These are phyloP conservation scores for Elongisporangium prolatum DNA, from an alignment of 352 stramenopile genomes.

Conservation along the genomic window DNA sequence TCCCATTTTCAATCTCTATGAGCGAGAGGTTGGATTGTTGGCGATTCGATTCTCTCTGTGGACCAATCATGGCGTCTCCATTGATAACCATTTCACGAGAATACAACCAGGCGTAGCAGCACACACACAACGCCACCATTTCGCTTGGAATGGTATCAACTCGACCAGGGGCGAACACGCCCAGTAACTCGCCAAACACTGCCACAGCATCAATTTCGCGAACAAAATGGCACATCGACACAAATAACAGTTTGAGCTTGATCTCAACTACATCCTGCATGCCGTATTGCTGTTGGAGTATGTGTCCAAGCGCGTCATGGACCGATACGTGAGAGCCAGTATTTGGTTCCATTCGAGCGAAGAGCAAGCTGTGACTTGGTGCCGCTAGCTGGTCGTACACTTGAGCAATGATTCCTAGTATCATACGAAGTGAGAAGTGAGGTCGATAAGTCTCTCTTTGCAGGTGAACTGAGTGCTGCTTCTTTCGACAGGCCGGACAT, in stretches of 20 bases:
- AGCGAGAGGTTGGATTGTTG: not conserved
- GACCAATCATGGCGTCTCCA: constrained; percentile 20
- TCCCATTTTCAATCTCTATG: constrained; percentile 10
- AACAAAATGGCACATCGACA: constrained; percentile 54
- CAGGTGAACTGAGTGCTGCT: constrained; percentile 28
- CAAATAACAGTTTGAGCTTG: constrained; percentile 61
- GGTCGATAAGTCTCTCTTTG: constrained; percentile 23
- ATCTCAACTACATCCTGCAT: constrained; percentile 43
- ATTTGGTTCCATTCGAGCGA: not conserved
- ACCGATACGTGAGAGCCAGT: constrained; percentile 20
- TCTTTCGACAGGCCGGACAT: constrained; percentile 26
- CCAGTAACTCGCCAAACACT: constrained; percentile 67
- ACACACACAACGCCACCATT: constrained; percentile 53
- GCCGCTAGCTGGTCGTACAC: constrained; percentile 44
- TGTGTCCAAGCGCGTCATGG: constrained; percentile 30
- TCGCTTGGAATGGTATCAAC: constrained; percentile 33
- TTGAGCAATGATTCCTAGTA: constrained; percentile 45
- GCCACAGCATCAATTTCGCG: constrained; percentile 47
- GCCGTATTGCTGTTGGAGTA: constrained; percentile 49
- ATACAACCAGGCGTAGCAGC: constrained; percentile 55
- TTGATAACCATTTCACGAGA: constrained; percentile 56
- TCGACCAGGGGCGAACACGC: constrained; percentile 25
- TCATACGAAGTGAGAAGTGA: constrained; percentile 48
- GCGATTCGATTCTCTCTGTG: not conserved
- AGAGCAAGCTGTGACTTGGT: constrained; percentile 17